Percentiles rank a stretch among this genome's conserved stretches.
Evolutionary conservation across 768 basidiomycete species (phyloP).

Genomic region (Saitozyma sp.): DNA sequence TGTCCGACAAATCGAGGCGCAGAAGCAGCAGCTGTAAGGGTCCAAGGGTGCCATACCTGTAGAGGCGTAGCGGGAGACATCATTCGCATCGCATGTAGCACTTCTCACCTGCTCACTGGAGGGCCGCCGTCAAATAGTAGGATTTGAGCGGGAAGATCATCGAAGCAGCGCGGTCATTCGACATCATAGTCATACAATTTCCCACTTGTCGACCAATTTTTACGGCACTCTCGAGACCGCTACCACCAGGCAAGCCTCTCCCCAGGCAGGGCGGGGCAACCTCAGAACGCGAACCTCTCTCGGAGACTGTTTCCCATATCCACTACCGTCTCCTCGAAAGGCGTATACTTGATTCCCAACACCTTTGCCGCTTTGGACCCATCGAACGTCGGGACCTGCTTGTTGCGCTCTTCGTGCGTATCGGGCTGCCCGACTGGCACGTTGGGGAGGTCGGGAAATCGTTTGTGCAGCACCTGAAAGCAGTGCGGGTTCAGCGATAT

Average conservation of each 20-base stretch:
- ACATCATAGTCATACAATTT: no score
- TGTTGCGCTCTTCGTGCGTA: conserved; percentile 21
- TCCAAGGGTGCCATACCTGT: background rate
- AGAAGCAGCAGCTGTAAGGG: conserved; percentile 36
- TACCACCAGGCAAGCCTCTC: no score
- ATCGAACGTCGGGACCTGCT: conserved; percentile 17
- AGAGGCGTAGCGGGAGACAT: background rate
- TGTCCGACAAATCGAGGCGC: conserved; percentile 63
- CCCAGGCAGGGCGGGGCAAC: no score
- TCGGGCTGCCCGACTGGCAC: conserved; percentile 36
- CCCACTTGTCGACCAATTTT: no score
- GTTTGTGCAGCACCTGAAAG: conserved; percentile 9
- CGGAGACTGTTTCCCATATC: conserved; percentile 44
- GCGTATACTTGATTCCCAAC: conserved; percentile 39
- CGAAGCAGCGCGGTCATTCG: no score
- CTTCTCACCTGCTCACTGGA: background rate
- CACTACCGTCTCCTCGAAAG: conserved; percentile 22
- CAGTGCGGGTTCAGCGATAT: no score
- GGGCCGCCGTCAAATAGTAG: no score
- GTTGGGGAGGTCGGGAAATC: conserved; percentile 35
- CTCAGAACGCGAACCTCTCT: conserved; percentile 20
- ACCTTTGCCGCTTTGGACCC: conserved; percentile 36
- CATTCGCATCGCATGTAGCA: background rate
- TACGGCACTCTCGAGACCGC: no score
- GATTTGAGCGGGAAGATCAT: no score